Conservation (phyloP, 805 yeast species). For the Clavispora santaluciae region DNA sequence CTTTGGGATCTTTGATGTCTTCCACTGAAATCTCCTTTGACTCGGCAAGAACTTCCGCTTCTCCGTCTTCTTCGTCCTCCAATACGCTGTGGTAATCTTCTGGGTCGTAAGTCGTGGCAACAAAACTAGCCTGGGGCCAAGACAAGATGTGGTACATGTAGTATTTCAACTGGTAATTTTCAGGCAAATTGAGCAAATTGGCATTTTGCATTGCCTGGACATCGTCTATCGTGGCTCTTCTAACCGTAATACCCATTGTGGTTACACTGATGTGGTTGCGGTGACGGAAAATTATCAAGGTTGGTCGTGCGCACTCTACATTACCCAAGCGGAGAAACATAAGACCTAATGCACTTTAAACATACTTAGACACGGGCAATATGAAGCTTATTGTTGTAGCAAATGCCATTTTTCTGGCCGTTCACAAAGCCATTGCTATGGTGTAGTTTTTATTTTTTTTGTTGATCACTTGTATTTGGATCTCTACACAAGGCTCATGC, state of each 20-base stretch:
- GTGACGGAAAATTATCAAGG: background rate
- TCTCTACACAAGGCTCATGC: background rate
- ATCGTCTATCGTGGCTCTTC: slow-evolving; percentile 83
- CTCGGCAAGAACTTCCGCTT: slow-evolving; percentile 18
- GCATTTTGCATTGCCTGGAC: slow-evolving; percentile 95
- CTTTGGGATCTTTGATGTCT: slow-evolving; percentile 38
- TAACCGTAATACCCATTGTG: slow-evolving; percentile 75
- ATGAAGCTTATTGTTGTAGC: too few relatives aligned
- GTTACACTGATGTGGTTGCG: background rate
- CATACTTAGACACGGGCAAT: too few relatives aligned
- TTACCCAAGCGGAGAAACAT: too few relatives aligned
- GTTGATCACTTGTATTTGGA: too few relatives aligned
- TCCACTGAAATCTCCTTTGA: slow-evolving; percentile 16
- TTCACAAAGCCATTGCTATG: too few relatives aligned
- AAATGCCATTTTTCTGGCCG: too few relatives aligned
- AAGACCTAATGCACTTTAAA: too few relatives aligned
- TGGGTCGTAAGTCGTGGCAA: slow-evolving; percentile 72
- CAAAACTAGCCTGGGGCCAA: slow-evolving; percentile 98
- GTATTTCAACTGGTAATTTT: slow-evolving; percentile 87
- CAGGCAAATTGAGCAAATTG: slow-evolving; percentile 86
- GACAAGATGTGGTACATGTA: slow-evolving; percentile 90
- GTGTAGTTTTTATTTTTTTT: too few relatives aligned
- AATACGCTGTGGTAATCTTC: slow-evolving; percentile 13
- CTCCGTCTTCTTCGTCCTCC: slow-evolving; percentile 21
- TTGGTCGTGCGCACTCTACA: background rate